Base-by-base conservation (phyloP, 2,329 filamentous ascomycete species). In the Nannizzia gypsea region DNA sequence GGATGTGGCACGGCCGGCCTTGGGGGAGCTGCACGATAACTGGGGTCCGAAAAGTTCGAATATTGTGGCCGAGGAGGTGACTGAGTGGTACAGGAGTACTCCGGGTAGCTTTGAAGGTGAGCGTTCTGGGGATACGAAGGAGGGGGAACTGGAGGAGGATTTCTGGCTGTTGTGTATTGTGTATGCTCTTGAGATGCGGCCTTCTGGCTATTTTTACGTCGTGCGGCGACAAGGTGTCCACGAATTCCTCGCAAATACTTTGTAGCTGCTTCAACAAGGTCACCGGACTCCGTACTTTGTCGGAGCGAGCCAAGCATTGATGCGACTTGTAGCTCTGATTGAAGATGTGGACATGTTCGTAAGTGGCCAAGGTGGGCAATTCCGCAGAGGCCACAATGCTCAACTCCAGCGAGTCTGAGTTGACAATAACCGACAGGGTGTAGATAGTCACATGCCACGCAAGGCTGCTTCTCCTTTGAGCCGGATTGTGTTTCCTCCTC, bases 381-480 rank as follows among this genome's bases (percentile, higher is more conserved):
- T 15, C 84, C 83, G 63, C 86, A 88, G 5, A 87, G 76, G 5
- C 80, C 80, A 69, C 86, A 89, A 64, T 80, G 72, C 66, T 87
- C 83, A 1, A 80, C 75, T 1, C 82, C 82, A 6, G 80, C 79
- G 3, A 77, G 64, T 67, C 84, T 85, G 34, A 87, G 72, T 8
- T 80, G 80, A 66, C 85, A 88, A 46, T 77, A 75, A n/a, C 84
- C 84, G 11, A 73, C 68, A 1, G 75, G 69, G 67, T 88, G 85
- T n/a, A 66, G 61, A 22, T 74, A 72, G 40, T 71, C 70, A 69
- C 85, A 88, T 11, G 79, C 81, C 1, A 74, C 68, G 65, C 85
- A 88, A 20, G 67, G 66, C 59, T 38, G 62, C 17, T 5, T 59
- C 22, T 17, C 56, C 6, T 28, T 57, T 42, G 9, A n/a, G 6